Conservation (phyloP, 2,329 filamentous ascomycete species). For the Stromatinia cepivora region DNA sequence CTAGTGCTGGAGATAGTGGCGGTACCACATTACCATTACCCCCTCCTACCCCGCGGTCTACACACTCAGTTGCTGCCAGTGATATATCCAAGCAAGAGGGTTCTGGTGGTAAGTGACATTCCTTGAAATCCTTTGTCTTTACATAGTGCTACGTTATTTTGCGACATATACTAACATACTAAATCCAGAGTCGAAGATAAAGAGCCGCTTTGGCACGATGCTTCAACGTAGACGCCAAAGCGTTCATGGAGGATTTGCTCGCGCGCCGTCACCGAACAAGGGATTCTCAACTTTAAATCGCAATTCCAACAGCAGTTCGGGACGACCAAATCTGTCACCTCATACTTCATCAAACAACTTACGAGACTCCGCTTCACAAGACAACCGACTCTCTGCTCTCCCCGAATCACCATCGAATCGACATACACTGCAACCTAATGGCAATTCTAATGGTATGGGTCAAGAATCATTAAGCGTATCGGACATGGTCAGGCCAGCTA, state of each 20-base stretch:
- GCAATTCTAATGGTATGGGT: constrained; percentile 31
- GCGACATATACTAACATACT: background rate
- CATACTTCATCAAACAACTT: constrained; percentile 61
- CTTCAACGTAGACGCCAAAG: constrained; percentile 66
- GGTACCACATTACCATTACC: constrained; percentile 31
- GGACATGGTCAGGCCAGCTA: constrained; percentile 15
- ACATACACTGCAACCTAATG: constrained; percentile 33
- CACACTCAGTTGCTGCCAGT: constrained; percentile 36
- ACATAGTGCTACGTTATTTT: background rate
- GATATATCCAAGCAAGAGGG: constrained; percentile 31
- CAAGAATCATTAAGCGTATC: constrained; percentile 36
- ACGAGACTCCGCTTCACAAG: constrained; percentile 47
- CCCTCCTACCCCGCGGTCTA: constrained; percentile 35
- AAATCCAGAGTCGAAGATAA: constrained; percentile 53
- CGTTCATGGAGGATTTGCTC: constrained; percentile 60
- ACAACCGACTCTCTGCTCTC: constrained; percentile 56
- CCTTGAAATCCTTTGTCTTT: background rate
- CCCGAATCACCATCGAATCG: constrained; percentile 53
- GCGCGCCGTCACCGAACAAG: constrained; percentile 55
- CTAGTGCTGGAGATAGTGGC: constrained; percentile 31
- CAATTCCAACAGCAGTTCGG: constrained; percentile 62
- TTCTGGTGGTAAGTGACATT: constrained; percentile 15
- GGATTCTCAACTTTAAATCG: constrained; percentile 58
- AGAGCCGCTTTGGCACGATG: constrained; percentile 69
- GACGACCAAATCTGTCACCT: constrained; percentile 51